A percentile compares a stretch with the other conserved stretches of the same genome.
These are phyloP conservation scores for Coniochaeta hoffmannii DNA, from an alignment of 2,329 filamentous ascomycete genomes.

Conservation along the genomic window DNA sequence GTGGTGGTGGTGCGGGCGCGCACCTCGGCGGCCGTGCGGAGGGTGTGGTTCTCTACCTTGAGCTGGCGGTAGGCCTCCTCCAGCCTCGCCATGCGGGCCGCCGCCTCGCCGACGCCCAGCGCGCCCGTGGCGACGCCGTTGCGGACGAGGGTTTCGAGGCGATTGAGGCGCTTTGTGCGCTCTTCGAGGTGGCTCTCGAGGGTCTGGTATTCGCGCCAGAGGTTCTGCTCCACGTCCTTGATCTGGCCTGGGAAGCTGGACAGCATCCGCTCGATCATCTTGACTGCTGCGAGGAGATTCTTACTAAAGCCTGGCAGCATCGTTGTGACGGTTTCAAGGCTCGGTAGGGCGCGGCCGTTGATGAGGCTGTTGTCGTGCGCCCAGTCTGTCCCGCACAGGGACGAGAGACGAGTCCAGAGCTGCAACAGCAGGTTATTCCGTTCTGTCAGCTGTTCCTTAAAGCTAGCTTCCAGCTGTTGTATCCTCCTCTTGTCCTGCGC, in stretches of 20 bases:
- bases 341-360: constrained; percentile 75
- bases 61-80: constrained; percentile 56
- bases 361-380: constrained; percentile 82
- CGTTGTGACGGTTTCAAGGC: constrained; percentile 75
- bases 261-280: constrained; percentile 76
- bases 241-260: constrained; percentile 72
- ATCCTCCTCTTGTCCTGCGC: constrained; percentile 73
- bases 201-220: constrained; percentile 85
- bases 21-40: constrained; percentile 56
- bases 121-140: constrained; percentile 50
- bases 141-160: constrained; percentile 72
- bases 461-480: constrained; percentile 66
- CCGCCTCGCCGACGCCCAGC: constrained; percentile 26
- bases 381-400: constrained; percentile 87
- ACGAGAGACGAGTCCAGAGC: constrained; percentile 84
- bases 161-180: constrained; percentile 78
- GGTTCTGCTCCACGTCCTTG: constrained; percentile 75
- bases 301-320: constrained; percentile 84
- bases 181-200: constrained; percentile 75
- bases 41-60: constrained; percentile 60
- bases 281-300: constrained; percentile 80
- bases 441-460: constrained; percentile 81
- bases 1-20: constrained; percentile 41
- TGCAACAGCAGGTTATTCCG: constrained; percentile 80
- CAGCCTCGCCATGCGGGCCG: constrained; percentile 44